Evolutionary conservation across 2,329 filamentous ascomycete species (phyloP).

Genomic region (Lachnellula subtilissima): DNA sequence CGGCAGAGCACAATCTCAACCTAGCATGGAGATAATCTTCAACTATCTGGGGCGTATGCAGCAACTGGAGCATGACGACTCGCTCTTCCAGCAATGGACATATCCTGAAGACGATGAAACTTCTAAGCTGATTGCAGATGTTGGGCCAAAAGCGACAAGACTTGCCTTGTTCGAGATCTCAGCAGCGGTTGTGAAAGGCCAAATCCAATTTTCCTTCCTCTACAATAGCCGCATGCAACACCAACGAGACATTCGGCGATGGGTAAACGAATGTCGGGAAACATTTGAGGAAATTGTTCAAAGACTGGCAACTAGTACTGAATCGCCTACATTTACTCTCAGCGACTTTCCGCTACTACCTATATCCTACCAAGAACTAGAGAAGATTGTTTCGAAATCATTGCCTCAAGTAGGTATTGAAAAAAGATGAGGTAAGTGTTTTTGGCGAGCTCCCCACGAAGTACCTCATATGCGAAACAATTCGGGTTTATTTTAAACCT

Average conservation of each 20-base stretch:
- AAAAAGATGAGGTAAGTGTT: background rate
- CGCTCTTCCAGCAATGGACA: conserved; percentile 22
- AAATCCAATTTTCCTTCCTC: conserved; percentile 12
- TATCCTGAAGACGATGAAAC: background rate
- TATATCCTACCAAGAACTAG: background rate
- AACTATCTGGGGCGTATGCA: conserved; percentile 45
- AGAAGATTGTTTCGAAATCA: conserved; percentile 1
- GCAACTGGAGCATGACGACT: conserved; percentile 37
- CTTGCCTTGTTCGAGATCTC: conserved; percentile 12
- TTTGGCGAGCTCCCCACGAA: background rate
- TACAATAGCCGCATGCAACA: conserved; percentile 8
- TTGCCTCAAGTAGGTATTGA: conserved; percentile 2
- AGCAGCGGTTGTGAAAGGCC: conserved; percentile 4
- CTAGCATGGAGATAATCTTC: conserved; percentile 43
- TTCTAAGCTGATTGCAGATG: conserved; percentile 6
- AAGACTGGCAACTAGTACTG: background rate
- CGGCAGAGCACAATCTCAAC: conserved; percentile 28
- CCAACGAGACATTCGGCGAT: conserved; percentile 6
- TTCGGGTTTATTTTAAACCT: too few relatives aligned
- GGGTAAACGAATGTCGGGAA: conserved; percentile 5
- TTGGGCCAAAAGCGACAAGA: conserved; percentile 5
- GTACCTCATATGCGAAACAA: too few relatives aligned
- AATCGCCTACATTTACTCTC: conserved; percentile 1
- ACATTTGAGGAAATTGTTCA: conserved; percentile 16
- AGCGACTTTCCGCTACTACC: conserved; percentile 8